Evolutionary conservation across 2,329 filamentous ascomycete species (phyloP), one percentile per base, ranked within the genome.

Genomic region (Ilyonectria robusta): DNA sequence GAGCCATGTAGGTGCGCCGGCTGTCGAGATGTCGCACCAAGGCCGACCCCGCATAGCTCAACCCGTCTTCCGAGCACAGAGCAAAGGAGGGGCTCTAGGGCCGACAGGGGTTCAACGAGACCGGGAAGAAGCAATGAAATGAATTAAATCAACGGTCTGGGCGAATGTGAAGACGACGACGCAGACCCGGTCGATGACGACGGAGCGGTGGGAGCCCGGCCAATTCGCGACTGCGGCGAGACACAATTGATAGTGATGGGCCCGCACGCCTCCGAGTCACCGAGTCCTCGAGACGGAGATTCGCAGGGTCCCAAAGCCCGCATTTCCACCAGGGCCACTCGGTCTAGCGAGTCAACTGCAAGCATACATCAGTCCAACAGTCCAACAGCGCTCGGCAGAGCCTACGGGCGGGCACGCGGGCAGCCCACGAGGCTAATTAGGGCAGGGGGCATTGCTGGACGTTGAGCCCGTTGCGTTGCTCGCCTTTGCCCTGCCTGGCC

Each of bases 361-460:
- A 31, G 56, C 56, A 56, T 48, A 31, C 26, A 26, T 26, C 40
- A 33, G 55, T 21, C 33, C 47, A 51, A 26, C 50, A 55, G 59
- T 54, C 65, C 50, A 61, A 50, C 61, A 62, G 29, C 62, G 40
- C 50, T 33, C 29, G 50, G 33, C 50, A 53, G 50, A 53, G 50
- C 56, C 42, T 58, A 65, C 61, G 58, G 62, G 62, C 48, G 61
- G 60, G 74, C 74, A 76, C 74, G 74, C 70, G 74, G 74, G 65
- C 74, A 75, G 59, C 58, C 72, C 72, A 76, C 71, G 74, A 72
- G 74, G 68, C 74, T 76, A 76, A 72, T 68, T 74, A 59, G 70
- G 73, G 70, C 69, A 71, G 65, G 72, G 71, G 73, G 59, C 63
- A n/a, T 68, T 74, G 68, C 62, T 71, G 65, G 68, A 71, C 53